Base-by-base conservation (phyloP, 805 yeast species). In the Saturnispora quitensis region DNA sequence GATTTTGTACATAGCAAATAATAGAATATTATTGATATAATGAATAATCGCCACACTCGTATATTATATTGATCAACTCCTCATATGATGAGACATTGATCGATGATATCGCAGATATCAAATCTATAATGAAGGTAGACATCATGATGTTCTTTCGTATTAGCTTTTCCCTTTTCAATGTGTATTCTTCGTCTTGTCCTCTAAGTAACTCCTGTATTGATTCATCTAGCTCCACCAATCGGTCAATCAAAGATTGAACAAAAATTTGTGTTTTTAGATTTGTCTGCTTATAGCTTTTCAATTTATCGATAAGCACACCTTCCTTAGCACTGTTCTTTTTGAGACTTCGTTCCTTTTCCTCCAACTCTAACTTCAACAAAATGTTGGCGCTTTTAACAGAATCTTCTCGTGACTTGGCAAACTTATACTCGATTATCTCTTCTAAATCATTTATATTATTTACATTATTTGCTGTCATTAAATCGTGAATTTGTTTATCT, bases 21-120 rank as follows among this genome's bases (percentile, higher is more conserved):
- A 27, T 20, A 31, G 17, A 18, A 5, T 38, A 56, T 24, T 53
- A 54, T 27, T 62, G 64, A 45, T 62, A 64, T 35, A 60, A 60
- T 17, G 60, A 58, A 45, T 61, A 61, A 46, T 65, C 66, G 13
- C 66, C 65, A 51, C 70, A 62, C 28, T 53, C 60, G 31, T 64
- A 48, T 13, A 70, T 56, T 5, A 66, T 64, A 3, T 66, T 63
- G 8, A 50, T 52, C 28, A 71, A 50, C 10, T 50, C 53, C 5
- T 61, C 62, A 51, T 71, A 71, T 1, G 59, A 50, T 10, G 55
- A 53, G 63, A 73, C 61, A 51, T 72, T 60, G 1, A 66, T 52
- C 18, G 56, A 56, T 2, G 72, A 68, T 34, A 65, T 55, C 12
- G 72, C 63, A 0, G 72, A 62, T 0, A 72, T 59, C 27, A 68